Evolutionary conservation across 1,284 basidiomycete species (phyloP), one percentile per base, ranked within the genome.

Genomic region (Polyporus tsugae): DNA sequence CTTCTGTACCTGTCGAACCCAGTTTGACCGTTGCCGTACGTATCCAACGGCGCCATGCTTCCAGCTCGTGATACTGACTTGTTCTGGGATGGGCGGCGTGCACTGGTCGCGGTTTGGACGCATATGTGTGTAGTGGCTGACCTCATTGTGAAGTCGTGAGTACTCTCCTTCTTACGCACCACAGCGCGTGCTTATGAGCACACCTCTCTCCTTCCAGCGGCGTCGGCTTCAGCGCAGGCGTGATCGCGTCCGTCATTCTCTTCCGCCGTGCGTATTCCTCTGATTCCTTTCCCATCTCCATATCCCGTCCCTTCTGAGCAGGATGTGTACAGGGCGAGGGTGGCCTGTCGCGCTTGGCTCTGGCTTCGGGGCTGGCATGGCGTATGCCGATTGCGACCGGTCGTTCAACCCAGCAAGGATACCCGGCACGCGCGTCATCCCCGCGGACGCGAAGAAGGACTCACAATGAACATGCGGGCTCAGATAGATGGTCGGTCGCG

Each of bases 301-400:
- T 29, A 1, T 29, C 29, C 29, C 29, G 29, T 29, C 25, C 13
- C 35, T 35, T 17, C 49, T 62, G 35, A 67, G 52, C 59, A 13
- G 13, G n/a, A 55, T 53, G 62, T n/a, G 35, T 68, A 39, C 80
- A 99, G 97, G 97, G 85, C 95, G 97, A 74, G 94, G 94, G 78
- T 99, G 96, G 95, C 97, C 97, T 33, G 93, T 99, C 71, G 93
- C 95, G 70, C 89, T 99, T 68, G 89, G 94, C 7, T 96, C 96
- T 25, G 97, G 97, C 71, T 98, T 95, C 79, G 96, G 94, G 59
- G 85, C 91, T 60, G 95, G 95, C 70, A 90, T 91, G 67, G 95
- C 95, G 59, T 97, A 97, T 81, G 95, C 95, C 38, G 95, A 98
- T 88, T 98, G 96, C 84, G 96, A 98, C 85, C 92, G 95, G 73